Percentiles rank a stretch among this genome's conserved stretches.
phyloP scores from a whole-genome alignment of 805 yeast species.

The Ogataea trehaloabstinens region DNA sequence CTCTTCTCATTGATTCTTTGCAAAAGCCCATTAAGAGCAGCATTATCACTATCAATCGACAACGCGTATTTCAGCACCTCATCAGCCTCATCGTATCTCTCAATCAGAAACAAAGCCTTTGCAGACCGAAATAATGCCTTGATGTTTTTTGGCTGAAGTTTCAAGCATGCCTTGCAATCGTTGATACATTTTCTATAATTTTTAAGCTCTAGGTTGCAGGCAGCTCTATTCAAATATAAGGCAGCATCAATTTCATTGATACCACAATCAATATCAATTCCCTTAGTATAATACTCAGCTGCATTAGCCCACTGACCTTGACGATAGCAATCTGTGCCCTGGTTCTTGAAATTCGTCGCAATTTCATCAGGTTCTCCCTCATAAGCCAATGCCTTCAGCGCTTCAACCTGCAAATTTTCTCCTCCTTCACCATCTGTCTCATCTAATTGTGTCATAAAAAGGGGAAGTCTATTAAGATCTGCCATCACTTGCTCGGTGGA shows the following conservation, averaged over 20 bases:
- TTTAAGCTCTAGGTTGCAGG: slow-evolving; percentile 81
- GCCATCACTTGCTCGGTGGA: slow-evolving; percentile 71
- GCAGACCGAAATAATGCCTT: slow-evolving; percentile 88
- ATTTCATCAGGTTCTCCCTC: slow-evolving; percentile 95
- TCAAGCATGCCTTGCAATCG: slow-evolving; percentile 74
- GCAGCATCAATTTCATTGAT: slow-evolving; percentile 56
- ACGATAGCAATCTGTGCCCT: slow-evolving; percentile 86
- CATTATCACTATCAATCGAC: slow-evolving; percentile 56
- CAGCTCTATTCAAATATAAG: slow-evolving; percentile 79
- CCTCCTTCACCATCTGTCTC: slow-evolving; percentile 76
- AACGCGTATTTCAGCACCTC: slow-evolving; percentile 66
- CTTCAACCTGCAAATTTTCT: slow-evolving; percentile 74
- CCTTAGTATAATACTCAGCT: slow-evolving; percentile 73
- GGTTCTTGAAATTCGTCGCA: slow-evolving; percentile 84
- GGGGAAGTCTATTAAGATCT: slow-evolving; percentile 82
- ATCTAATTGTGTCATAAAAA: slow-evolving; percentile 88
- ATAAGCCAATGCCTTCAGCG: slow-evolving; percentile 84
- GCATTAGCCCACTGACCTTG: slow-evolving; percentile 71
- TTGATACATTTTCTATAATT: slow-evolving; percentile 85
- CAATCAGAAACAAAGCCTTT: slow-evolving; percentile 70
- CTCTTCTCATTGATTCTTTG: slow-evolving; percentile 36
- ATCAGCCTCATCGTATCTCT: slow-evolving; percentile 67
- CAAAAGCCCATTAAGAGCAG: slow-evolving; percentile 48
- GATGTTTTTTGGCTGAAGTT: slow-evolving; percentile 61
- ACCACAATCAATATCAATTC: slow-evolving; percentile 66